Evolutionary conservation across 2,329 filamentous ascomycete species (phyloP).

Genomic region (Pseudogymnoascus sp.): DNA sequence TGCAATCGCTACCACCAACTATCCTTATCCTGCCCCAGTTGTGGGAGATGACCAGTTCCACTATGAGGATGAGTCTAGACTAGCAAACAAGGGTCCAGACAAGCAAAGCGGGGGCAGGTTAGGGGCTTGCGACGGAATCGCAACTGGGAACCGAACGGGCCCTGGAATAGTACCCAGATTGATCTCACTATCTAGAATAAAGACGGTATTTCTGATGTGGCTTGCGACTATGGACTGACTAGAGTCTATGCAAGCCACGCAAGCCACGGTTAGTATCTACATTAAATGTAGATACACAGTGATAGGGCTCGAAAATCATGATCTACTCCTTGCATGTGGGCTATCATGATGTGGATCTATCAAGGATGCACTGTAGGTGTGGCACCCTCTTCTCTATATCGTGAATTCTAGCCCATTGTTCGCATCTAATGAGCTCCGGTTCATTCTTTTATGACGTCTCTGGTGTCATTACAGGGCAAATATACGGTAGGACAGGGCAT

Average conservation of each 20-base stretch:
- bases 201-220: neutral
- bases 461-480: neutral
- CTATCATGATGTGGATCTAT: neutral
- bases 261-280: neutral
- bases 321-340: neutral
- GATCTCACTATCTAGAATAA: neutral
- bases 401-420: neutral
- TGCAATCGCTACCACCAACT: neutral
- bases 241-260: neutral
- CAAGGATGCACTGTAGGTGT: neutral
- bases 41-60: neutral
- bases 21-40: neutral
- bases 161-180: neutral
- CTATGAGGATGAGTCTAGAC: neutral
- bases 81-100: neutral
- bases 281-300: neutral
- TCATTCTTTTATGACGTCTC: neutral
- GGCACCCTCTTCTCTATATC: neutral
- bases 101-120: neutral
- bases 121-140: neutral
- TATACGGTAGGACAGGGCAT: neutral
- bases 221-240: neutral
- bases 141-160: neutral
- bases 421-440: neutral
- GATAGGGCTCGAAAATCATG: neutral